These are phyloP conservation scores for Arabidopsis arenosa DNA, from an alignment of 345 rosid genomes.

Conservation along the genomic window DNA sequence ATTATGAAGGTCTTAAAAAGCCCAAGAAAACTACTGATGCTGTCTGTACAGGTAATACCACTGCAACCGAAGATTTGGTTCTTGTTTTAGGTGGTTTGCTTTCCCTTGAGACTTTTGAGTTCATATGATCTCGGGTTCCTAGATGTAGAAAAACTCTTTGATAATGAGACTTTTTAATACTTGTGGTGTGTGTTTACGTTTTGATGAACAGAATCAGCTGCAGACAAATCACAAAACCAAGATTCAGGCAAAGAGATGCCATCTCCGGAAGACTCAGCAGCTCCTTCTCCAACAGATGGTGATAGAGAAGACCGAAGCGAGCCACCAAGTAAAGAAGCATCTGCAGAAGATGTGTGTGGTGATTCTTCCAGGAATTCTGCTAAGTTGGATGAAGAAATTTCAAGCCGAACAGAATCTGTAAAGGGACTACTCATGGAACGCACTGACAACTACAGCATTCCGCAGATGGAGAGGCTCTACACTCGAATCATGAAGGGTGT, in stretches of 20 bases:
- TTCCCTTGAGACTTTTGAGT: not conserved
- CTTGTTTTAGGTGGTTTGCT: constrained; percentile 11
- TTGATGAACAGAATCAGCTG: constrained; percentile 51
- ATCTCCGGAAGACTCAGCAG: constrained; percentile 50
- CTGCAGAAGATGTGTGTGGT: constrained; percentile 29
- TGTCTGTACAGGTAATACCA: constrained; percentile 60
- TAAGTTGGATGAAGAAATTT: constrained; percentile 54
- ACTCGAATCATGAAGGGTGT: constrained; percentile 74
- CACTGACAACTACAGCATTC: constrained; percentile 67
- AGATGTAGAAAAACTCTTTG: not conserved
- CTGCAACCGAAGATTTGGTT: not conserved
- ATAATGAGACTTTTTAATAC: constrained; percentile 1
- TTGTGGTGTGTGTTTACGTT: constrained; percentile 20
- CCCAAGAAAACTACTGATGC: constrained; percentile 71
- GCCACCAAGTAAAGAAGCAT: constrained; percentile 18
- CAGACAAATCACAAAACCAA: constrained; percentile 55
- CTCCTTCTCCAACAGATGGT: constrained; percentile 40
- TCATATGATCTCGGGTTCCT: not conserved
- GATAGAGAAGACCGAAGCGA: constrained; percentile 39
- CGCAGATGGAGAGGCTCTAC: constrained; percentile 90
- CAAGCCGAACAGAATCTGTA: constrained; percentile 49
- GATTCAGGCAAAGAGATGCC: constrained; percentile 54
- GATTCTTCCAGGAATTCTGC: constrained; percentile 37
- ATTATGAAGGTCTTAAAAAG: constrained; percentile 74
- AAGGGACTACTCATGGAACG: constrained; percentile 60